Base-by-base conservation (phyloP, 306 rosid genomes). In the Gillenia trifoliata region DNA sequence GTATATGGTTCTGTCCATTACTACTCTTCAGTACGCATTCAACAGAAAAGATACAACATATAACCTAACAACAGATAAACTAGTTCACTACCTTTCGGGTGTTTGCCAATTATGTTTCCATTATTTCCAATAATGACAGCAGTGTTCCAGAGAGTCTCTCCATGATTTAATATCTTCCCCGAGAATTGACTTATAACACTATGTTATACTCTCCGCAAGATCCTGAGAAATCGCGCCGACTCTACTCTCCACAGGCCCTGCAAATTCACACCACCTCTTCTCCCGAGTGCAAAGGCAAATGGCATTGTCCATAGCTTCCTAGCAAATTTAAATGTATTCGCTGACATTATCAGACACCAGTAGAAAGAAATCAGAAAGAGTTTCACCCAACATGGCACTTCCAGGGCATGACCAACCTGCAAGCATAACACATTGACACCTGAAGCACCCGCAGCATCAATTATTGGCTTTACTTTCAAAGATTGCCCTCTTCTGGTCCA, bases 291-390 rank as follows among this genome's bases (percentile, higher is more conserved):
- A 62, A 94, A 94, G 66, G 92, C 97, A 87, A 91, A 91, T 70
- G 97, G 98, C 98, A 91, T 94, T 80, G 79, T 94, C 98, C 97
- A 91, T 80, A 94, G 66, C 89, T 90, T 91, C 96, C 96, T 78
- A 0, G 94, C 88, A 54, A 38, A 75, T 74, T 73, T 61, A 25
- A 2, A 66, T 36, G 64, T 15, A 66, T 30, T 8, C 50, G 9
- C 47, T 4, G 25, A 76, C 25, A 68, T 40, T 66, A 73, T 74
- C 45, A 78, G 22, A 81, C 52, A 30, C 60, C 4, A 25, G 38
- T 31, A 56, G 30, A 64, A 74, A 69, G 63, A 71, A 66, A 63
- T n/a, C 13, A 56, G 63, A 31, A 59, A 74, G 43, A 38, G 70
- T 57, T 68, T 31, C 25, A 30, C 11, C 19, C 38, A 26, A 63